phyloP scores from a whole-genome alignment of 331 rosid species.

The Malus hybrid region DNA sequence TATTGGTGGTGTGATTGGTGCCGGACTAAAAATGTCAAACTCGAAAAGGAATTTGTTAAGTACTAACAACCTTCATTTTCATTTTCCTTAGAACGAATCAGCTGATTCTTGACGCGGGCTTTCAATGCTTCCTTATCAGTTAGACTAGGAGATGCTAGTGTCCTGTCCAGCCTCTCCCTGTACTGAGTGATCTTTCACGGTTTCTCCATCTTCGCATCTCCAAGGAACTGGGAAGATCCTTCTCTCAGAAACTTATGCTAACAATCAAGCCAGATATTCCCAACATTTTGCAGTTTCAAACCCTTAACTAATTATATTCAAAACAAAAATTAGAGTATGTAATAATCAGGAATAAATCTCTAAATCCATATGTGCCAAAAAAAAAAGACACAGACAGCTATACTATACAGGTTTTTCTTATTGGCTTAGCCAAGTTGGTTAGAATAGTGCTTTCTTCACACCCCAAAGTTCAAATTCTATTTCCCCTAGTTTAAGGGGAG shows the following conservation, averaged over 20 bases:
- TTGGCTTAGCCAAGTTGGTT: no score
- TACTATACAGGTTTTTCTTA: no score
- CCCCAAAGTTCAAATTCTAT: no score
- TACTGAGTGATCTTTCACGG: conserved; percentile 50
- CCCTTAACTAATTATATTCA: no score
- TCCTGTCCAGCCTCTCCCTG: conserved; percentile 74
- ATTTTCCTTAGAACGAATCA: conserved; percentile 30
- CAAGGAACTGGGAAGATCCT: conserved; percentile 11
- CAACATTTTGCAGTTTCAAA: background rate
- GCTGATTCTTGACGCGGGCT: conserved; percentile 54
- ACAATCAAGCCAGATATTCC: conserved; percentile 6
- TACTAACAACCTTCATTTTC: conserved; percentile 47
- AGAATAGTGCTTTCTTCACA: no score
- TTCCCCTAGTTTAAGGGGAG: no score
- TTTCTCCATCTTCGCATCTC: conserved; percentile 51
- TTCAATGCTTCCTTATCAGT: conserved; percentile 39
- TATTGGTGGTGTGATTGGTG: background rate
- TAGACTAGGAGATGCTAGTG: conserved; percentile 69
- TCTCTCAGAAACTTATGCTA: conserved; percentile 17
- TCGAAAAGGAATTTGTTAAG: background rate
- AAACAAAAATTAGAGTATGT: no score
- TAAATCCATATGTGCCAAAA: no score
- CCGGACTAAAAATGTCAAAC: background rate
- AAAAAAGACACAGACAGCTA: no score
- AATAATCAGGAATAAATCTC: no score